Percentiles rank a stretch among this genome's conserved stretches.
phyloP scores from a whole-genome alignment of 257 asterid species.

The Scutellaria baicalensis region DNA sequence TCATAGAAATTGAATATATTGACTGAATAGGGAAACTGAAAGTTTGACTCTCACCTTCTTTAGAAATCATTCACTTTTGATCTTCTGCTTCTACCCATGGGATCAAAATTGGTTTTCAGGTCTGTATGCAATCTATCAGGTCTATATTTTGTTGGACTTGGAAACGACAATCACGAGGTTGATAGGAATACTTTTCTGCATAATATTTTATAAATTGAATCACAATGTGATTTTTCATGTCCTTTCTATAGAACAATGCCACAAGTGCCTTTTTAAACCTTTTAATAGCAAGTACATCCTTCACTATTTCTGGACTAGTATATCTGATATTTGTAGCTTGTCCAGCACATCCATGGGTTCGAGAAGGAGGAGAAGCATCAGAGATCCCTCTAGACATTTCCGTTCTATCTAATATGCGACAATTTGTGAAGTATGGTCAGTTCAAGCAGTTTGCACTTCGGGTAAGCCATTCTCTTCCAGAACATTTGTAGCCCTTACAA shows the following conservation, averaged over 20 bases:
- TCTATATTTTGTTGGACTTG: neutral
- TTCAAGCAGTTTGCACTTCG: slow-evolving; percentile 95
- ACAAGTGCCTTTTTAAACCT: too few relatives aligned
- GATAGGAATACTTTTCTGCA: neutral
- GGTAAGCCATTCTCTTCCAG: slow-evolving; percentile 34
- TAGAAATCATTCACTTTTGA: neutral
- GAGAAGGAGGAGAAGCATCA: slow-evolving; percentile 98
- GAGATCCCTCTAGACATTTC: slow-evolving; percentile 98
- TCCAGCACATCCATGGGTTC: slow-evolving; percentile 97
- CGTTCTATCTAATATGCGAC: slow-evolving; percentile 84
- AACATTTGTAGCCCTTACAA: neutral
- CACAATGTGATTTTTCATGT: too few relatives aligned
- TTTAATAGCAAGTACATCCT: neutral
- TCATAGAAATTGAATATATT: neutral
- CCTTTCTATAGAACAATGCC: too few relatives aligned
- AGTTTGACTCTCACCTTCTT: neutral
- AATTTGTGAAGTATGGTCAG: slow-evolving; percentile 82
- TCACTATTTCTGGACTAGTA: neutral
- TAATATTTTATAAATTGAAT: too few relatives aligned
- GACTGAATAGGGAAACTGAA: neutral
- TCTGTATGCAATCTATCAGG: neutral
- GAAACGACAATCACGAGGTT: neutral
- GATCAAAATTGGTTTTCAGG: neutral
- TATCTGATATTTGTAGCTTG: slow-evolving; percentile 13
- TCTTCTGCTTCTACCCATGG: neutral